A percentile compares a stretch with the other conserved stretches of the same genome.
These are phyloP conservation scores for Clausena lansium DNA, from an alignment of 345 rosid species.

Conservation along the genomic window DNA sequence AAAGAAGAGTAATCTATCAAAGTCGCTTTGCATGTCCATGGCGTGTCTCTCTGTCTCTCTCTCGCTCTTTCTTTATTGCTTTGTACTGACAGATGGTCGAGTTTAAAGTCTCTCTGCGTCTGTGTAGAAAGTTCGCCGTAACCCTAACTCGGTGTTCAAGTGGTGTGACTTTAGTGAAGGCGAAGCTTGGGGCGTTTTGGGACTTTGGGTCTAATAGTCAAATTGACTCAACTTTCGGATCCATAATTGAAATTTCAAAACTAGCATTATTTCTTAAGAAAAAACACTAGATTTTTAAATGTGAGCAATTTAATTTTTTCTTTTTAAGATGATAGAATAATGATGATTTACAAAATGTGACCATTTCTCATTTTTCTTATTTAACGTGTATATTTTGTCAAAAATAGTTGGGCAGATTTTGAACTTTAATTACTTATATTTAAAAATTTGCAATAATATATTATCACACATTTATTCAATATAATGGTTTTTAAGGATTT, in stretches of 20 bases:
- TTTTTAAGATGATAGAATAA: too few species aligned
- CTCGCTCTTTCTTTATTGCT: background rate
- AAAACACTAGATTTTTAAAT: too few species aligned
- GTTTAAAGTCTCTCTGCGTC: background rate
- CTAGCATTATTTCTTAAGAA: too few species aligned
- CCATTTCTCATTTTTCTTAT: too few species aligned
- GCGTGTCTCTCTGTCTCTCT: background rate
- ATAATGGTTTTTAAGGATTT: too few species aligned
- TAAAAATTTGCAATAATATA: too few species aligned
- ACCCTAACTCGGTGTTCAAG: background rate
- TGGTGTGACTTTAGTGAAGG: background rate
- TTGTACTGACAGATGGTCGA: background rate
- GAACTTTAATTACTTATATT: too few species aligned
- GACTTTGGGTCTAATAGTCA: background rate
- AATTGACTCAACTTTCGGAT: background rate
- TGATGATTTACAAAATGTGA: too few species aligned
- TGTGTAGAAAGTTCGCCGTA: background rate
- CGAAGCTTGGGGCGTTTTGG: background rate
- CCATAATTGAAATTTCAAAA: background rate
- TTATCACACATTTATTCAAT: too few species aligned
- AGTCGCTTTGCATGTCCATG: constrained; percentile 71
- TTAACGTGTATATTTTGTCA: too few species aligned
- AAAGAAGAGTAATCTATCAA: constrained; percentile 67
- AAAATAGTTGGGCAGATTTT: too few species aligned
- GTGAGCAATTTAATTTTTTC: too few species aligned